Conservation (phyloP, 2,329 filamentous ascomycete species). For the Allantophomopsis lycopodina region DNA sequence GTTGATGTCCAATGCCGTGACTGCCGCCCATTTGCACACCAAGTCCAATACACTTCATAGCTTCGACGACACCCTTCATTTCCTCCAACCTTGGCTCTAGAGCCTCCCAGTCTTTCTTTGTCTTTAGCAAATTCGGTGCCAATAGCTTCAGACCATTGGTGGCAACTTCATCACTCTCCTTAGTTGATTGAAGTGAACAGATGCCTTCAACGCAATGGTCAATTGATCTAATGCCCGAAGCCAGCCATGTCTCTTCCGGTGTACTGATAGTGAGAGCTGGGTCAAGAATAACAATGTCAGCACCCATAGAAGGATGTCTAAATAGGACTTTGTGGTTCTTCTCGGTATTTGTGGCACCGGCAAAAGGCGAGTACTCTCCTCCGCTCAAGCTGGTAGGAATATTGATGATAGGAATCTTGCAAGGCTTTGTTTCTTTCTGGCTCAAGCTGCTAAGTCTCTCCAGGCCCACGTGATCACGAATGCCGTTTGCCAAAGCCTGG, state of each 20-base stretch:
- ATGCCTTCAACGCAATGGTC: slow-evolving; percentile 44
- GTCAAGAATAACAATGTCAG: slow-evolving; percentile 40
- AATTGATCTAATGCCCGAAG: slow-evolving; percentile 39
- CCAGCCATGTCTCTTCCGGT: slow-evolving; percentile 38
- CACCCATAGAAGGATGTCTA: slow-evolving; percentile 22
- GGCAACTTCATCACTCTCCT: slow-evolving; percentile 8
- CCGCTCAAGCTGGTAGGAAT: slow-evolving; percentile 27
- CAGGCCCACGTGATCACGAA: slow-evolving; percentile 6
- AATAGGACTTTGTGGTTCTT: slow-evolving; percentile 11
- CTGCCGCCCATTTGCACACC: slow-evolving; percentile 24
- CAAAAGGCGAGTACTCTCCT: slow-evolving; percentile 24
- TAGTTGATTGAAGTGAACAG: slow-evolving; percentile 20
- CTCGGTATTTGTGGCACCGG: slow-evolving; percentile 22
- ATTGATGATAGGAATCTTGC: slow-evolving; percentile 20
- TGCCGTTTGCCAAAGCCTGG: slow-evolving; percentile 12
- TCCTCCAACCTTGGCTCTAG: slow-evolving; percentile 7
- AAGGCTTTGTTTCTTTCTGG: slow-evolving; percentile 1
- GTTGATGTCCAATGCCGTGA: slow-evolving; percentile 27
- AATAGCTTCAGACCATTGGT: slow-evolving; percentile 9
- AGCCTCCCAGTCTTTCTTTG: slow-evolving; percentile 7
- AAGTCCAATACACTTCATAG: slow-evolving; percentile 30
- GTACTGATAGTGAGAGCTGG: slow-evolving; percentile 35
- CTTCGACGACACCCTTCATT: slow-evolving; percentile 31
- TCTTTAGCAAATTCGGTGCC: slow-evolving; percentile 12
- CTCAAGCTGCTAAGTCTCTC: slow-evolving; percentile 2